Conservation (phyloP, 768 basidiomycete species). For the Psilocybe sp. region DNA sequence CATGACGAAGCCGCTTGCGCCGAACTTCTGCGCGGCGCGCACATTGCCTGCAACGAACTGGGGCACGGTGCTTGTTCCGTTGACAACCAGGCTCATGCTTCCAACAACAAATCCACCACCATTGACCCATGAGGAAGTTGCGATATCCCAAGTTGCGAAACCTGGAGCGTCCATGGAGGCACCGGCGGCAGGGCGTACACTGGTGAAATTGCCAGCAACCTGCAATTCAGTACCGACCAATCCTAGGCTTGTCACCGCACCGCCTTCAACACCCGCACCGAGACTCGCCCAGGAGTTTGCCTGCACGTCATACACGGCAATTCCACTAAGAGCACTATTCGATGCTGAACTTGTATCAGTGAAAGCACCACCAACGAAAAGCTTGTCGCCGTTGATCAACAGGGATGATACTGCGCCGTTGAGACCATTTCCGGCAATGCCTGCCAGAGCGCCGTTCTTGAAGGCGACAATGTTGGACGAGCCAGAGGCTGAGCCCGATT, state of each 20-base stretch:
- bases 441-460: slow-evolving; percentile 52
- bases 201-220: slow-evolving; percentile 76
- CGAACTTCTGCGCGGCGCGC: slow-evolving; percentile 52
- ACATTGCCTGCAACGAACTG: slow-evolving; percentile 76
- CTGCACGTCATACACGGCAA: slow-evolving; percentile 71
- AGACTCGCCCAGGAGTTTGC: slow-evolving; percentile 67
- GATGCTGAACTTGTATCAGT: slow-evolving; percentile 59
- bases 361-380: slow-evolving; percentile 92
- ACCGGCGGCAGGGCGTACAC: slow-evolving; percentile 29
- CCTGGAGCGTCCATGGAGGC: slow-evolving; percentile 48
- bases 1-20: slow-evolving; percentile 78
- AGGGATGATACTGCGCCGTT: slow-evolving; percentile 76
- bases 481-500: slow-evolving; percentile 52
- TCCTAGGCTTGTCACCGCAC: slow-evolving; percentile 56
- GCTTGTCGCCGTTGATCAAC: slow-evolving; percentile 52
- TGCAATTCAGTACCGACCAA: slow-evolving; percentile 50
- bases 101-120: slow-evolving; percentile 74
- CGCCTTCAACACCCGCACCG: slow-evolving; percentile 72
- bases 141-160: slow-evolving; percentile 73
- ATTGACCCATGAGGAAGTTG: slow-evolving; percentile 62
- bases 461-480: slow-evolving; percentile 72
- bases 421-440: slow-evolving; percentile 66
- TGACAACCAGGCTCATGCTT: slow-evolving; percentile 65
- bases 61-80: slow-evolving; percentile 45
- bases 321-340: slow-evolving; percentile 46